phyloP scores from a whole-genome alignment of 2,329 filamentous ascomycete genomes.

The Monosporascus cannonballus region DNA sequence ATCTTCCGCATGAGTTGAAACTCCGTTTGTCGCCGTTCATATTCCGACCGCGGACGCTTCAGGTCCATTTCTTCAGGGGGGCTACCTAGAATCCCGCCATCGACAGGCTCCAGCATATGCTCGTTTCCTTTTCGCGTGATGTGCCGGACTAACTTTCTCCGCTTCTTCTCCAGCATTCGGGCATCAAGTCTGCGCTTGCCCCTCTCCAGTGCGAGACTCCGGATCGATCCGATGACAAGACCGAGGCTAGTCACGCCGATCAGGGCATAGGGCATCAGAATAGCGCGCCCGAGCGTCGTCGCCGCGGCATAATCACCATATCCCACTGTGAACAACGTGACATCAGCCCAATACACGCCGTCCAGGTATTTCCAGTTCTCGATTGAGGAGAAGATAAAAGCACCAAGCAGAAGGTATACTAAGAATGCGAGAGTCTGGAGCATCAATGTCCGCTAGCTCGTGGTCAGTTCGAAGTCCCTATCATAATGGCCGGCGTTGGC shows the following conservation, averaged over 20 bases:
- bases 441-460: conserved; percentile 81
- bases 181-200: conserved; percentile 48
- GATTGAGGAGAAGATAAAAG: conserved; percentile 64
- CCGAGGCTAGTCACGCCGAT: conserved; percentile 79
- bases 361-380: conserved; percentile 75
- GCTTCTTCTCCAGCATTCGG: conserved; percentile 54
- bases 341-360: conserved; percentile 72
- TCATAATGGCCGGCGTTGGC: conserved; percentile 65
- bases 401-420: conserved; percentile 72
- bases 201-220: conserved; percentile 56
- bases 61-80: conserved; percentile 9
- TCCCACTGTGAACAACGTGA: conserved; percentile 60
- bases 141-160: conserved; percentile 39
- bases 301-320: conserved; percentile 49
- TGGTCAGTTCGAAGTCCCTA: conserved; percentile 71
- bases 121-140: conserved; percentile 41
- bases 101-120: conserved; percentile 44
- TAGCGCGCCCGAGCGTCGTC: conserved; percentile 54
- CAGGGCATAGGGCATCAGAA: conserved; percentile 79
- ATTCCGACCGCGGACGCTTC: conserved; percentile 33
- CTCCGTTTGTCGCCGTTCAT: conserved; percentile 59
- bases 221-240: conserved; percentile 75
- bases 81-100: conserved; percentile 12
- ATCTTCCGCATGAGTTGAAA: conserved; percentile 80
- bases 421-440: conserved; percentile 85